Conservation (phyloP, 768 basidiomycete genomes). For the Auriscalpium microsporum region DNA sequence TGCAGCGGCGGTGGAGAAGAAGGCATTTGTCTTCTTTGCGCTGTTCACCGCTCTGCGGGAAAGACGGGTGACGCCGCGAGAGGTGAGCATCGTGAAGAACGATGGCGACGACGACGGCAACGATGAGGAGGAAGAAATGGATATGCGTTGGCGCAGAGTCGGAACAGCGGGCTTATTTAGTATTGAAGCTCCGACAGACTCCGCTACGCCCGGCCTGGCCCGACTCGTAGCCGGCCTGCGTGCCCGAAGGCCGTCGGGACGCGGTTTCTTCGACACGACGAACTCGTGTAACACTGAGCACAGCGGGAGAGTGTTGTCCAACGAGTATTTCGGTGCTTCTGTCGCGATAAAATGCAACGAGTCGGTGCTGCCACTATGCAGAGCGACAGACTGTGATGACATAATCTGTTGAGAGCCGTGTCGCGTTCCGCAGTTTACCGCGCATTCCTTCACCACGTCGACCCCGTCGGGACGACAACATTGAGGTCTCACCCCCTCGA, state of each 20-base stretch:
- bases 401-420: no score
- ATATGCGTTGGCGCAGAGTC: slow-evolving; percentile 7
- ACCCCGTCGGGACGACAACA: no score
- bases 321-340: no score
- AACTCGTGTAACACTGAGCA: no score
- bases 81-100: slow-evolving; percentile 66
- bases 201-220: background rate
- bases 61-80: slow-evolving; percentile 81
- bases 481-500: no score
- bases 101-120: slow-evolving; percentile 19
- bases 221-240: background rate
- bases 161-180: background rate
- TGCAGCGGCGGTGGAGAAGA: slow-evolving; percentile 62
- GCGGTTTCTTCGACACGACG: background rate
- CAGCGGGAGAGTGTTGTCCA: no score
- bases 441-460: no score
- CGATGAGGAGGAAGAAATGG: slow-evolving; percentile 17
- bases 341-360: no score
- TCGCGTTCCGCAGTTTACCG: no score
- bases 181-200: slow-evolving; percentile 11
- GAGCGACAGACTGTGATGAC: no score
- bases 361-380: no score
- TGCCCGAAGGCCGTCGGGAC: background rate
- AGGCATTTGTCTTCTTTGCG: slow-evolving; percentile 67
- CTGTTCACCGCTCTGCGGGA: slow-evolving; percentile 75